Conservation (phyloP, 1,139 yeast species). For the Wickerhamomyces sp. region DNA sequence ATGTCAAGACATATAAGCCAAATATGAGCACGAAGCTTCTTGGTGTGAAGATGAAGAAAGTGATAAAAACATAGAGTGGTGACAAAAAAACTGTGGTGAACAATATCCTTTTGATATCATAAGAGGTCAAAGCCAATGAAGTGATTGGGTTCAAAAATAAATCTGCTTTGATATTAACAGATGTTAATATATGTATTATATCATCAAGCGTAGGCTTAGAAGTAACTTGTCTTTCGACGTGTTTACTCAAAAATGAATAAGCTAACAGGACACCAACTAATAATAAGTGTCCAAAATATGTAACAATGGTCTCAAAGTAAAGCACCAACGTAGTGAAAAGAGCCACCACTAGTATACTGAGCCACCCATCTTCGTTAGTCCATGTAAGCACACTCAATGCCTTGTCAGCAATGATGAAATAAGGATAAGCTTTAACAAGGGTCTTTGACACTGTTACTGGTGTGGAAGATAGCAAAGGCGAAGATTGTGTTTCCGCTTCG, state of each 20-base stretch:
- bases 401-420: conserved; percentile 67
- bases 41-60: conserved; percentile 67
- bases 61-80: conserved; percentile 71
- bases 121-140: conserved; percentile 60
- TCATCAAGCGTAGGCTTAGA: conserved; percentile 83
- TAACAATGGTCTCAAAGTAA: conserved; percentile 68
- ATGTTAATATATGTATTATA: conserved; percentile 74
- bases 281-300: conserved; percentile 77
- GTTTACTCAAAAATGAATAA: conserved; percentile 57
- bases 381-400: conserved; percentile 74
- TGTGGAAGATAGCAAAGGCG: conserved; percentile 72
- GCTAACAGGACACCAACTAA: conserved; percentile 64
- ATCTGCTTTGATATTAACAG: conserved; percentile 73
- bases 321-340: conserved; percentile 56
- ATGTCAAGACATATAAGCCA: conserved; percentile 67
- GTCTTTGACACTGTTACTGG: conserved; percentile 91
- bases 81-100: conserved; percentile 83
- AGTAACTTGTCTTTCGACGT: conserved; percentile 48
- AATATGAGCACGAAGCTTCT: conserved; percentile 55
- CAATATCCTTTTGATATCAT: conserved; percentile 73
- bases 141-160: conserved; percentile 75
- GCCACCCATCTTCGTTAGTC: conserved; percentile 86
- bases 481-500: conserved; percentile 34
- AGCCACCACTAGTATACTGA: conserved; percentile 60
- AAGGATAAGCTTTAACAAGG: conserved; percentile 77